Conservation (phyloP, 2,329 filamentous ascomycete genomes). For the Pochonia chlamydosporia region DNA sequence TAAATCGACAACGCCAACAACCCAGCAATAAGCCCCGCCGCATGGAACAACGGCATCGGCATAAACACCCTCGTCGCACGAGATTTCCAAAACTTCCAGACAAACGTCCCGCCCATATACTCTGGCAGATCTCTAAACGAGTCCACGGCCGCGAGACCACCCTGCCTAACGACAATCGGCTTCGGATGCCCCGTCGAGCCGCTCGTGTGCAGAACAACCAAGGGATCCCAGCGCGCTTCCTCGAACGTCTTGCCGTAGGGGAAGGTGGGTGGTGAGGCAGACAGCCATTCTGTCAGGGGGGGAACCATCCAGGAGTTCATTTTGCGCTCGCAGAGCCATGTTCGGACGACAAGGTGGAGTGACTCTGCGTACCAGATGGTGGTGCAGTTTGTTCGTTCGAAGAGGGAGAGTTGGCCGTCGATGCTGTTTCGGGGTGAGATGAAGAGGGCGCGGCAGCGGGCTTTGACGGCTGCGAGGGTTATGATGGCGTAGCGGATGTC, state of each 20-base stretch:
- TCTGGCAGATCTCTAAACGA: constrained; percentile 18
- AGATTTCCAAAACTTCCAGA: background rate
- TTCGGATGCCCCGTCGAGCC: constrained; percentile 10
- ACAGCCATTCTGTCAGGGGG: constrained; percentile 28
- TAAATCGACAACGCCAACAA: constrained; percentile 21
- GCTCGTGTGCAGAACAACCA: constrained; percentile 10
- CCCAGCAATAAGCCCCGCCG: constrained; percentile 20
- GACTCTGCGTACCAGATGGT: constrained; percentile 24
- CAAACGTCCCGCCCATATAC: background rate
- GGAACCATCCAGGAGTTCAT: constrained; percentile 32
- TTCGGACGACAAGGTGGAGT: constrained; percentile 7
- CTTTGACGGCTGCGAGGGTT: constrained; percentile 11
- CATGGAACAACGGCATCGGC: constrained; percentile 33
- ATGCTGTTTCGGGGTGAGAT: constrained; percentile 10
- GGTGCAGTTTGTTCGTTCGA: constrained; percentile 36
- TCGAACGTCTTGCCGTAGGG: constrained; percentile 10
- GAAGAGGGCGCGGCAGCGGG: constrained; percentile 9
- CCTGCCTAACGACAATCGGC: constrained; percentile 34
- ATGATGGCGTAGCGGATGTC: constrained; percentile 12
- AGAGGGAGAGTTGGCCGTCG: constrained; percentile 24
- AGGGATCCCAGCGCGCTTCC: constrained; percentile 9
- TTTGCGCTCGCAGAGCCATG: constrained; percentile 12
- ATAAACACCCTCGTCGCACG: constrained; percentile 7
- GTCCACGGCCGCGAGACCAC: constrained; percentile 31
- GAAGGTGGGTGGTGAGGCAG: constrained; percentile 24